Evolutionary conservation across 305 asterid genomes (phyloP), one percentile per base, ranked within the genome.

Genomic region (Fraxinus greggii): DNA sequence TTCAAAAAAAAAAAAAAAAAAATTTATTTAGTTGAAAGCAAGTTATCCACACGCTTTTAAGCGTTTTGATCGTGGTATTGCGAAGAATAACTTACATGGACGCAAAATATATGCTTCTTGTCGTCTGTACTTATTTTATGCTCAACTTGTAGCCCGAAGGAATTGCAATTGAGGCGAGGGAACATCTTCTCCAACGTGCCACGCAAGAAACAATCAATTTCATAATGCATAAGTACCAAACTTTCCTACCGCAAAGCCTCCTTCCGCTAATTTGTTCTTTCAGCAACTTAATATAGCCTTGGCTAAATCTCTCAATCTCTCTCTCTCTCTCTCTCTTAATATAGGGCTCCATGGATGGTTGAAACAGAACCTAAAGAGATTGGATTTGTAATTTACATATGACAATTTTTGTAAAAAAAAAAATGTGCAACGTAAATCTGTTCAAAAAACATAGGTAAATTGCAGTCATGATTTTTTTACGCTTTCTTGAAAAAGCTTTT

Each of bases 271-370:
- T 38, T 40, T 32, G n/a, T 36, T 54, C 9, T 1, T 48, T 77
- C 56, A 7, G 75, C 61, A 77, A 70, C 61, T 69, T 32, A 19
- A 1, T 19, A 8, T 29, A 21, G 4, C 24, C 35, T 38, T 26
- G 15, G 78, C 80, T 75, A 73, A 73, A 77, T 67, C 19, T 65
- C 79, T 79, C 63, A n/a, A n/a, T n/a, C n/a, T n/a, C n/a, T n/a
- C n/a, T n/a, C n/a, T n/a, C n/a, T n/a, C n/a, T n/a, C n/a, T 65
- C 79, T 79, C 63, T 24, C 77, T 83, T 65, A 24, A 70, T 83
- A 94, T 83, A 94, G 98, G 91, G 95, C 98, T 80, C 99, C 98
- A 5, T 94, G 98, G 99, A 97, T 97, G 98, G 98, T 93, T 67
- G 99, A 94, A 89, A 92, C 95, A 38, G 78, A 91, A 81, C 97